A percentile compares a stretch with the other conserved stretches of the same genome.
Conservation (phyloP, 2,329 filamentous ascomycete genomes). For the Epichloe gansuensis region DNA sequence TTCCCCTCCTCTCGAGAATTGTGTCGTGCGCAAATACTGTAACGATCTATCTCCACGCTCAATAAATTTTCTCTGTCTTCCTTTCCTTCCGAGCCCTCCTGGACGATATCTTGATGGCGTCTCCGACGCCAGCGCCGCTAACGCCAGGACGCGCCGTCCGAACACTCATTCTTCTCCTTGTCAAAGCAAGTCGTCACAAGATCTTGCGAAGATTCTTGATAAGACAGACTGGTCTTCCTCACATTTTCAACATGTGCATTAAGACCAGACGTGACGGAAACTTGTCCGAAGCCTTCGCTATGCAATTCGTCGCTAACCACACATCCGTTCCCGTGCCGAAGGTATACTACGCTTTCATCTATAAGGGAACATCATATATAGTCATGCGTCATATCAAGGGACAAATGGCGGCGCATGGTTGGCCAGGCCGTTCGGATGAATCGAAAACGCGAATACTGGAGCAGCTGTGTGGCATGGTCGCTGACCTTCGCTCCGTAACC, state of each 20-base stretch:
- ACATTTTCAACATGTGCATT: background rate
- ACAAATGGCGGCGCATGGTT: constrained; percentile 8
- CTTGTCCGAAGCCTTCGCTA: constrained; percentile 12
- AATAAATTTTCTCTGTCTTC: too few species aligned
- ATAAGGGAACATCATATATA: constrained; percentile 4
- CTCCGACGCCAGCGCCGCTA: too few species aligned
- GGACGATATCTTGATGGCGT: too few species aligned
- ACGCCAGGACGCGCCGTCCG: too few species aligned
- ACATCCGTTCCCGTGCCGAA: constrained; percentile 12
- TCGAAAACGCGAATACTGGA: constrained; percentile 10
- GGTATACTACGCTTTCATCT: constrained; percentile 9
- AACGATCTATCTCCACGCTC: too few species aligned
- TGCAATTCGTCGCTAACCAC: constrained; percentile 11
- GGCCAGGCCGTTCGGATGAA: constrained; percentile 2
- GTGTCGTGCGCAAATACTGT: too few species aligned
- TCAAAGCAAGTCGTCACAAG: too few species aligned
- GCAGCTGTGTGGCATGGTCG: constrained; percentile 12
- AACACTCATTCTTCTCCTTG: too few species aligned
- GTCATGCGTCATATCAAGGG: constrained; percentile 19
- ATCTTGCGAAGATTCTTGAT: too few species aligned
- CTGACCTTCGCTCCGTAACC: constrained; percentile 14
- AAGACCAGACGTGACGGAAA: background rate
- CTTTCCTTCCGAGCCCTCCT: too few species aligned
- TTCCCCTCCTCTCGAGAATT: too few species aligned
- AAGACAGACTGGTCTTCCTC: background rate